Base-by-base conservation (phyloP, 2,329 filamentous ascomycete genomes). In the Ophiostoma perfectum region DNA sequence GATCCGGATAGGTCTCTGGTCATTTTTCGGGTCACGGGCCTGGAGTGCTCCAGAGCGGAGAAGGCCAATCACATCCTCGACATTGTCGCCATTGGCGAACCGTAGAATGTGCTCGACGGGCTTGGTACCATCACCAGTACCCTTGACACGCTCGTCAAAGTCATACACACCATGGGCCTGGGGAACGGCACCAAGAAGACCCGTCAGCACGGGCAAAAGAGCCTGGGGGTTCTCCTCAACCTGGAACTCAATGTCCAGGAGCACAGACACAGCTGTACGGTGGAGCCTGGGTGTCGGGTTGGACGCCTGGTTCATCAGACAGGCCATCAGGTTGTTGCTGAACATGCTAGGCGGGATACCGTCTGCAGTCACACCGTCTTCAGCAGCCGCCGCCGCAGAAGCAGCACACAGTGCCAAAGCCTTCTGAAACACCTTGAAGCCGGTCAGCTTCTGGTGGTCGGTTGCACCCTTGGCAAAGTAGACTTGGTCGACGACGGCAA, bases 371-470 rank as follows among this genome's bases (percentile, higher is more conserved):
- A 9, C 55, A 16, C 55, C 55, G 11, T 18, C 42, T 44, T 71
- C 71, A 85, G 75, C 74, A 81, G 14, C 42, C 1, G 18, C n/a
- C 44, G 36, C 45, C 7, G 45, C 66, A 42, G 55, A n/a, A 0
- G 62, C 66, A 44, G 81, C 80, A 8, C 84, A 78, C 3, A 80
- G 80, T 62, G 83, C 80, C 4, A 97, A 79, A 73, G 93, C 86
- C 74, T 90, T 91, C 73, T 90, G 88, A 74, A 97, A 92, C 2
- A 98, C 85, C 74, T 93, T 87, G 78, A 98, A 94, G 0, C 95
- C 95, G 78, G 92, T 93, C 74, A 92, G 92, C 78, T 97, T 98
- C 68, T 96, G 90, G 73, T 93, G 92, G 60, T 93, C 88, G 1
- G 93, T 96, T 7, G 93, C 90, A 11, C 85, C 87, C 68, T 89